phyloP scores from a whole-genome alignment of 495 filamentous ascomycete genomes.

The Hypoxylon cercidicola region DNA sequence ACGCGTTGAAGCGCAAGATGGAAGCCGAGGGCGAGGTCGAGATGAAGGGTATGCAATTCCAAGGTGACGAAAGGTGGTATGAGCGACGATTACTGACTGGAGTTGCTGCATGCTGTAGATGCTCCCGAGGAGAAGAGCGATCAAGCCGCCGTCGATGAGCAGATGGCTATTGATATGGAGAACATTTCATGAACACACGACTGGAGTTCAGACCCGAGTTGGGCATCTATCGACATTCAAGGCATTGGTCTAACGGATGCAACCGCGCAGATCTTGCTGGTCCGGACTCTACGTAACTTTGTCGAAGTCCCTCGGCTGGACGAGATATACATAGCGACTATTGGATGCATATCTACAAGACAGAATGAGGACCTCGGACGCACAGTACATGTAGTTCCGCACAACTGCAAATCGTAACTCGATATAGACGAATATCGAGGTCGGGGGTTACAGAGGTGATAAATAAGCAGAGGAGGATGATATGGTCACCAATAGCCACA shows the following conservation, averaged over 20 bases:
- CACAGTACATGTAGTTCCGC: too few species aligned
- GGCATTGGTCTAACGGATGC: neutral
- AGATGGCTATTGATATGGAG: constrained; percentile 39
- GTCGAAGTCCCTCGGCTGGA: too few species aligned
- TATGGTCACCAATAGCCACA: too few species aligned
- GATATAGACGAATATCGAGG: too few species aligned
- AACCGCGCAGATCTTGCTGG: neutral
- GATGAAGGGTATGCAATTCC: constrained; percentile 50
- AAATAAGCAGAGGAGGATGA: too few species aligned
- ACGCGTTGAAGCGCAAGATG: constrained; percentile 56
- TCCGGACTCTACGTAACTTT: too few species aligned
- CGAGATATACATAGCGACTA: too few species aligned
- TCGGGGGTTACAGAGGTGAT: too few species aligned
- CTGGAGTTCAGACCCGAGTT: neutral
- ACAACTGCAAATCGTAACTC: too few species aligned
- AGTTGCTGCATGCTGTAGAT: constrained; percentile 27
- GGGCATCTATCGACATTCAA: neutral
- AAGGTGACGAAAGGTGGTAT: neutral
- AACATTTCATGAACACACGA: constrained; percentile 28
- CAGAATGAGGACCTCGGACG: too few species aligned
- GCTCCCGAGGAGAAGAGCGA: constrained; percentile 10
- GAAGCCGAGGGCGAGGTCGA: constrained; percentile 51
- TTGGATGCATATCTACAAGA: too few species aligned
- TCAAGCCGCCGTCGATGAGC: constrained; percentile 14
- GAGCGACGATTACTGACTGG: constrained; percentile 7